phyloP scores from a whole-genome alignment of 2,329 filamentous ascomycete species.

The Curvularia hawaiiensis region DNA sequence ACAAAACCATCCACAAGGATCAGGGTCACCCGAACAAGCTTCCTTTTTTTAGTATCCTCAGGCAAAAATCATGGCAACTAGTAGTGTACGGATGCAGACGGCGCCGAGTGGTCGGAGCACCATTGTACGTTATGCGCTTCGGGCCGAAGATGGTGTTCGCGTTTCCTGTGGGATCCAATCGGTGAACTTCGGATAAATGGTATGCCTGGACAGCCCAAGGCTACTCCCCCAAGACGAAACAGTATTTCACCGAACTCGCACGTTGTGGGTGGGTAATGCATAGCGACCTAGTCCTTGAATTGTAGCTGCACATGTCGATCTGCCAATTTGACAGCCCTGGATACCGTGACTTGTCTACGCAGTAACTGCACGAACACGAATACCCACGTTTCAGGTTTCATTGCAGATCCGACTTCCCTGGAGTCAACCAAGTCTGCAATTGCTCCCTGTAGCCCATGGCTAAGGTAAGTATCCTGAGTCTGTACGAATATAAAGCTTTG shows the following conservation, averaged over 20 bases:
- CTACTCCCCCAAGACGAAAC: constrained; percentile 1
- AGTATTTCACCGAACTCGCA: constrained; percentile 6
- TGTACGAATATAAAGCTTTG: background rate
- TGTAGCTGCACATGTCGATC: background rate
- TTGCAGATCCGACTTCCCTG: background rate
- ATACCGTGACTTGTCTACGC: background rate
- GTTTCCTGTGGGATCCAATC: constrained; percentile 2
- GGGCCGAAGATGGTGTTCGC: constrained; percentile 10
- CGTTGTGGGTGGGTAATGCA: background rate
- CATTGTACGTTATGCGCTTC: constrained; percentile 11
- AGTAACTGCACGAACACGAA: background rate
- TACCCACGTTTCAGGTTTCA: background rate
- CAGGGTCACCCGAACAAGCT: background rate
- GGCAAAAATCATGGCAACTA: background rate
- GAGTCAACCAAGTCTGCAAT: background rate
- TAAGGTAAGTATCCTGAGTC: constrained; percentile 1
- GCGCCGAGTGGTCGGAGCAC: background rate
- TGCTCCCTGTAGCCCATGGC: background rate
- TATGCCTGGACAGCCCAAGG: background rate
- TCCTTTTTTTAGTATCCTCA: background rate
- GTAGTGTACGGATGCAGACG: background rate
- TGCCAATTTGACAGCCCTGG: background rate
- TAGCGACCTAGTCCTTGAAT: background rate
- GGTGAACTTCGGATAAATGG: background rate
- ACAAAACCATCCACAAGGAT: background rate